Base-by-base conservation (phyloP, 1,139 yeast species). In the Pichia sp. region DNA sequence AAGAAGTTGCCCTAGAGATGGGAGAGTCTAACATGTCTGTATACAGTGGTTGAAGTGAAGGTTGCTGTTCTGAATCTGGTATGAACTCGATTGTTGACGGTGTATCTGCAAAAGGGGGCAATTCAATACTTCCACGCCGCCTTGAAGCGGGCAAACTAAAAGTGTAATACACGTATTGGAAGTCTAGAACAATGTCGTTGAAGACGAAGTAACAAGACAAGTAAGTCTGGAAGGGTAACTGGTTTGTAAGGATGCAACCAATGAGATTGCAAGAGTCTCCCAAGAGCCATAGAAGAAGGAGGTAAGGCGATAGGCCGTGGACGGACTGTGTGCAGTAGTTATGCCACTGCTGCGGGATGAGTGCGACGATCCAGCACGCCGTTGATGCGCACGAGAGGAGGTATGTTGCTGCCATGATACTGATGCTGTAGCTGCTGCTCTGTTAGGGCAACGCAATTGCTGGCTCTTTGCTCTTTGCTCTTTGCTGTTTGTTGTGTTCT, bases 181-280 rank as follows among this genome's bases (percentile, higher is more conserved):
- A 71, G 42, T 84, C 74, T 21, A 88, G 64, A 6, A 83, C 63
- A 12, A 72, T 39, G 55, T 88, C 97, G 52, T 84, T 84, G 44
- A 70, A 59, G 27, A 86, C 58, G 55, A 85, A 87, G 59, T 86
- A 88, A 13, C 74, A 45, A 6, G 94, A 84, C 33, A 87, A 64
- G 29, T 77, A 67, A 6, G 82, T 64, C 56, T 88, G 97, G 59
- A 88, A 88, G 32, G 74, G 70, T 38, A 88, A 62, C 47, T 79
- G 93, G 22, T 74, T 67, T 15, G 94, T 88, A 33, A 87, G 54
- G 12, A 85, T 51, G 46, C 96, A 87, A 14, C 96, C 94, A 4
- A 80, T 53, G 6, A 55, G 41, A 41, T 91, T 82, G n/a, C 87
- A 67, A 22, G 81, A 66, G 54, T 88, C 97, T 9, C 96, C 97